These are phyloP conservation scores for Leishmania major DNA, from an alignment of 208 protist genomes.

Conservation along the genomic window DNA sequence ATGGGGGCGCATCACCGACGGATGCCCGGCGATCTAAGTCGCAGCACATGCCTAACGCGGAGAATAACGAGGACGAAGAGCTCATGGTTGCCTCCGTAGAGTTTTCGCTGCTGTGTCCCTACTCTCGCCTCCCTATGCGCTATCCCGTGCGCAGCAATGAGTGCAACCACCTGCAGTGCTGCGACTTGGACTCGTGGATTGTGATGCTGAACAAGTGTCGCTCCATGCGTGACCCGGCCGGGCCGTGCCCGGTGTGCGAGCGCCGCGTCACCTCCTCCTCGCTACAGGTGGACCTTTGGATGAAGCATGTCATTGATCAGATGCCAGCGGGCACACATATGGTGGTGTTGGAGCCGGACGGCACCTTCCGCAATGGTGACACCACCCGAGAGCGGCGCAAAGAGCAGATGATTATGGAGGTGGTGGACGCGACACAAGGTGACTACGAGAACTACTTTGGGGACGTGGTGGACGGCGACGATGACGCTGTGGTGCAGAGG, in stretches of 20 bases:
- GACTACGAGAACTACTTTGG: constrained; percentile 62
- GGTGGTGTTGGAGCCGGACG: constrained; percentile 76
- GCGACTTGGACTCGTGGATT: constrained; percentile 90
- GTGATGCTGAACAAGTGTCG: constrained; percentile 76
- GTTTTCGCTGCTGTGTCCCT: constrained; percentile 86
- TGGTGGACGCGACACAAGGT: constrained; percentile 64
- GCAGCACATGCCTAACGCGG: constrained; percentile 12
- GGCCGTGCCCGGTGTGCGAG: constrained; percentile 87
- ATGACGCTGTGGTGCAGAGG: constrained; percentile 29
- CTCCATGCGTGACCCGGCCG: constrained; percentile 83
- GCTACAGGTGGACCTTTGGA: constrained; percentile 86
- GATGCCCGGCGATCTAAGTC: constrained; percentile 4
- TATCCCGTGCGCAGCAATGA: constrained; percentile 74
- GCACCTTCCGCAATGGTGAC: constrained; percentile 79
- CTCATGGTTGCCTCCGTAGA: constrained; percentile 85
- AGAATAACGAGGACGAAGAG: constrained; percentile 42
- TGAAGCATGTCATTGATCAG: constrained; percentile 65
- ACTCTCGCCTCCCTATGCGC: constrained; percentile 70
- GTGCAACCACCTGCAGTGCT: constrained; percentile 90
- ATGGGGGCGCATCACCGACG: background rate
- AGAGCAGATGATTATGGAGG: constrained; percentile 63
- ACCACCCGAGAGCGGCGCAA: constrained; percentile 57
- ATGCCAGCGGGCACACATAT: constrained; percentile 83
- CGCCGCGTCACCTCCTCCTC: constrained; percentile 72
- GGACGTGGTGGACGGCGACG: constrained; percentile 48